Evolutionary conservation across 2,329 filamentous ascomycete genomes (phyloP), one percentile per base, ranked within the genome.

Genomic region (Orbilia blumenaviensis): DNA sequence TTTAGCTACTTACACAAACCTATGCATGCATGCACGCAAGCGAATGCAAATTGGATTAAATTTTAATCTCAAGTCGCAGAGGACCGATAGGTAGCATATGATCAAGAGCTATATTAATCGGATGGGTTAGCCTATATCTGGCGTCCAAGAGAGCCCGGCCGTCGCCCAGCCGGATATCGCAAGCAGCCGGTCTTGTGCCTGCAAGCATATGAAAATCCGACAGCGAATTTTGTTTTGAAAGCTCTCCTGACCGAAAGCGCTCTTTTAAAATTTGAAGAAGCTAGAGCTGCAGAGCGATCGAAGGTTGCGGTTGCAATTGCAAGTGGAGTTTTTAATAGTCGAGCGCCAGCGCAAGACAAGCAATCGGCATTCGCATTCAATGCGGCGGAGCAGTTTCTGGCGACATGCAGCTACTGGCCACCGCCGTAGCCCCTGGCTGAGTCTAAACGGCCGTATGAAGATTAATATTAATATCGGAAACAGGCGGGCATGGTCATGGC

Each of bases 351-450:
- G 48, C 48, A 21, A n/a, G 27, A n/a, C n/a, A n/a, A n/a, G n/a
- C n/a, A n/a, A n/a, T n/a, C n/a, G n/a, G n/a, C n/a, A n/a, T n/a
- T n/a, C n/a, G n/a, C n/a, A n/a, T n/a, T 21, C 48, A 2, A 34
- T 54, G 48, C 48, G 48, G 48, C 48, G 21, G 48, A 27, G 48
- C 48, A 34, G 48, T 54, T 54, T 54, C 48, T 54, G 29, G 48
- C 48, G 29, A 29, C 36, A 21, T 54, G 5, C 38, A 42, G n/a
- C 21, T 42, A n/a, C n/a, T n/a, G n/a, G n/a, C n/a, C n/a, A n/a
- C n/a, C n/a, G n/a, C n/a, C n/a, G n/a, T n/a, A 29, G 48, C 48
- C 48, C 48, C 48, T 54, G 48, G 27, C n/a, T 12, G n/a, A 29
- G 48, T 36, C 48, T 54, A n/a, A n/a, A n/a, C n/a, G n/a, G n/a